Conservation (phyloP, 148 eudicot species). For the Vaccinium corymbosum region DNA sequence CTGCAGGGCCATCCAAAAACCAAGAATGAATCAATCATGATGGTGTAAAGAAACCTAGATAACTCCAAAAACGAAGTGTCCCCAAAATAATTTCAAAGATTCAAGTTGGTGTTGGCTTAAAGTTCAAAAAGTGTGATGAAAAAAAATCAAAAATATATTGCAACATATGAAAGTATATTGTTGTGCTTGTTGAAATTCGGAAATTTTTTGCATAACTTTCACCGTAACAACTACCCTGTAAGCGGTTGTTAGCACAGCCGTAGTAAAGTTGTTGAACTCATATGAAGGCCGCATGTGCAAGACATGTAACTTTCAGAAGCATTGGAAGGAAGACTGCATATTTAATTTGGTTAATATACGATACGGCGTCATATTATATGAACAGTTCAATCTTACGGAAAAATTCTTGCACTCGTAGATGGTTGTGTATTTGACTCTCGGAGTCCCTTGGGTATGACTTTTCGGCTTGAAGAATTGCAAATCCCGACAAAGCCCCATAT, state of each 20-base stretch:
- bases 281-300: background rate
- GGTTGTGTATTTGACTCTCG: slow-evolving; percentile 57
- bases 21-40: background rate
- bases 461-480: slow-evolving; percentile 55
- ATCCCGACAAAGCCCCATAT: slow-evolving; percentile 62
- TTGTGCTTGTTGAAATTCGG: background rate
- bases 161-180: background rate
- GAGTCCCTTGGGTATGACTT: slow-evolving; percentile 26
- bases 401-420: slow-evolving; percentile 53
- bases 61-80: background rate
- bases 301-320: background rate
- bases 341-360: background rate
- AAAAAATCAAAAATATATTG: background rate
- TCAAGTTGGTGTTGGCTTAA: background rate
- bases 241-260: background rate
- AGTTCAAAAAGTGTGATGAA: background rate
- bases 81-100: background rate
- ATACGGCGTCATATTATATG: background rate
- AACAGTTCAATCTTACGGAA: slow-evolving; percentile 38
- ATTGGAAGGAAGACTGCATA: background rate
- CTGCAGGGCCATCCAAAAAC: slow-evolving; percentile 38
- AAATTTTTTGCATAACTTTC: background rate
- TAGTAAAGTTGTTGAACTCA: background rate
- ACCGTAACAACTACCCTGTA: background rate
- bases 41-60: background rate